phyloP scores from a whole-genome alignment of 768 basidiomycete species.

The Trametes meyenii region DNA sequence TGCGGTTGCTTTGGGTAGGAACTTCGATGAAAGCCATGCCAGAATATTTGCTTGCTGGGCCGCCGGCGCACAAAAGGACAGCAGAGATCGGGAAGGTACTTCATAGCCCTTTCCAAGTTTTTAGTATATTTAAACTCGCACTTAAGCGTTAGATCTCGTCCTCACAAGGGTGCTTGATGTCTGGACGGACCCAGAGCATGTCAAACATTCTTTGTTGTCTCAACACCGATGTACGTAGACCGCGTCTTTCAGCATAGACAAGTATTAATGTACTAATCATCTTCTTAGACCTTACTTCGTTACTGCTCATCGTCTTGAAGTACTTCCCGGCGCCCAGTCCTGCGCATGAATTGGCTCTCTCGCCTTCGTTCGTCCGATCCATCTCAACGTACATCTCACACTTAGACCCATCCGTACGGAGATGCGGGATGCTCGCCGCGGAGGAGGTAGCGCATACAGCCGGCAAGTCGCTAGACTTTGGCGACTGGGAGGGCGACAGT shows the following conservation, averaged over 20 bases:
- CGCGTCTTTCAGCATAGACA: neutral
- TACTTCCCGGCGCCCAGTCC: conserved; percentile 56
- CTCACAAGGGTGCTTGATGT: conserved; percentile 53
- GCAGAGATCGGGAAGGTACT: conserved; percentile 37
- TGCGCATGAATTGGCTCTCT: conserved; percentile 49
- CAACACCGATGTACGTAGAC: conserved; percentile 69
- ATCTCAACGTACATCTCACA: conserved; percentile 80
- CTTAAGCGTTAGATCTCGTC: conserved; percentile 49
- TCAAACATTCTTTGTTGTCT: conserved; percentile 76
- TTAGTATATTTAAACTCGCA: neutral
- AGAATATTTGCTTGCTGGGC: conserved; percentile 75
- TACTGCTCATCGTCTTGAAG: conserved; percentile 67
- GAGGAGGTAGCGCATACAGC: conserved; percentile 71
- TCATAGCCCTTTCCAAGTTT: neutral
- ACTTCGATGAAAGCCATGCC: conserved; percentile 62
- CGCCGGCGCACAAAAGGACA: conserved; percentile 45
- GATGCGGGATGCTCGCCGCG: conserved; percentile 91
- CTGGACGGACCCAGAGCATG: conserved; percentile 79
- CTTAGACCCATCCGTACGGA: conserved; percentile 71
- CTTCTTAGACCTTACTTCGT: conserved; percentile 65
- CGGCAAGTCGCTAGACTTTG: conserved; percentile 75
- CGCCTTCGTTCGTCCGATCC: conserved; percentile 64
- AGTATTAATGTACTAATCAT: conserved; percentile 6
- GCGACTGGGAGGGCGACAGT: conserved; percentile 80
- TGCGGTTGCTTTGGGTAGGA: conserved; percentile 54